Conservation (phyloP, 2,329 filamentous ascomycete genomes). For the Colletotrichum sp. region DNA sequence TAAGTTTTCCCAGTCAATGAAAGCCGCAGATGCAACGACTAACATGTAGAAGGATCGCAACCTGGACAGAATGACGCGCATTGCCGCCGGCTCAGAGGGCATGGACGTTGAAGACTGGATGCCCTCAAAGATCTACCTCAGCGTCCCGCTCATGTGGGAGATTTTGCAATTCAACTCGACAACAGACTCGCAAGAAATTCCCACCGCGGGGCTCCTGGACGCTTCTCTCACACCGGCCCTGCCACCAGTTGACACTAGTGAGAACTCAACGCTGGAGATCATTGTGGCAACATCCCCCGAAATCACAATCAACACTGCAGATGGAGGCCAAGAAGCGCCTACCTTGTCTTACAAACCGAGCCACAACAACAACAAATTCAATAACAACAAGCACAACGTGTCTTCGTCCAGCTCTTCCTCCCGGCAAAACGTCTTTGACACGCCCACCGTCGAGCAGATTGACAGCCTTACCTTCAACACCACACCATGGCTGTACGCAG, state of each 20-base stretch:
- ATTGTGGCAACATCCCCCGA: constrained; percentile 57
- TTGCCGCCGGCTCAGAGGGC: constrained; percentile 52
- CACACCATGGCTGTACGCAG: constrained; percentile 48
- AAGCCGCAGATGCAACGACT: background rate
- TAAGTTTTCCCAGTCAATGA: constrained; percentile 29
- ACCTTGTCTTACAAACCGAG: constrained; percentile 39
- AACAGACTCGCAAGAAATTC: constrained; percentile 37
- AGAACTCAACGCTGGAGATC: constrained; percentile 49
- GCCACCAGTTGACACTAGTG: constrained; percentile 34
- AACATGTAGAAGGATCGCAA: constrained; percentile 44
- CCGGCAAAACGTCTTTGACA: constrained; percentile 27
- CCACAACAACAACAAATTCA: background rate
- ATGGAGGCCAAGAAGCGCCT: constrained; percentile 55
- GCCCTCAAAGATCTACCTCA: constrained; percentile 57
- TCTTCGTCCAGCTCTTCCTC: background rate
- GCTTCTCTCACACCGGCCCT: constrained; percentile 41
- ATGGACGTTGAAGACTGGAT: constrained; percentile 57
- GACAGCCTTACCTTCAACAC: constrained; percentile 45
- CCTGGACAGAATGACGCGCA: constrained; percentile 52
- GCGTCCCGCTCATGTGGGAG: constrained; percentile 58
- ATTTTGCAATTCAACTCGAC: constrained; percentile 53
- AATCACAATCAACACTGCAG: constrained; percentile 54
- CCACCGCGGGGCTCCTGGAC: constrained; percentile 45
- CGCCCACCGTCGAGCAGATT: constrained; percentile 33
- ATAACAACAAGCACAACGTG: background rate